Percentiles rank a stretch among this genome's conserved stretches.
These are phyloP conservation scores for Penicillium sp. DNA, from an alignment of 2,329 filamentous ascomycete species.

Conservation along the genomic window DNA sequence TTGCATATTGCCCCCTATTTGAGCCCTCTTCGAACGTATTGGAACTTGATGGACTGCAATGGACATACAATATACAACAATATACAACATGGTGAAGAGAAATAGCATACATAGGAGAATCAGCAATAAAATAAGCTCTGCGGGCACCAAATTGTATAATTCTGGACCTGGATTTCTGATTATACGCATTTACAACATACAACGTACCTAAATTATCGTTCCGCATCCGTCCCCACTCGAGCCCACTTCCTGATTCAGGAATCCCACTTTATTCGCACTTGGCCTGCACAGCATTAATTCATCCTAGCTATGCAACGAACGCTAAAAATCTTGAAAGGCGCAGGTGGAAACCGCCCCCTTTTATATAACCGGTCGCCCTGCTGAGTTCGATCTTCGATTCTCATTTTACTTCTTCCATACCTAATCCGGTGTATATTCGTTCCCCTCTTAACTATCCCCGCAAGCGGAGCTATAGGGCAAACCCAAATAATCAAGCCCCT, in stretches of 20 bases:
- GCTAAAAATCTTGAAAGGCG: background rate
- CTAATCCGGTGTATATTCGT: background rate
- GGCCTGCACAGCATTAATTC: background rate
- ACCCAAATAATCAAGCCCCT: background rate
- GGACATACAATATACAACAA: too few species aligned
- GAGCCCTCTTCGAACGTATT: too few species aligned
- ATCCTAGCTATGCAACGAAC: background rate
- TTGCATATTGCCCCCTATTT: too few species aligned
- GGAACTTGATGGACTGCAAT: too few species aligned
- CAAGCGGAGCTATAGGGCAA: background rate
- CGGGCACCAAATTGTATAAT: background rate
- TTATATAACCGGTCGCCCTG: background rate
- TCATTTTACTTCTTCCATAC: background rate
- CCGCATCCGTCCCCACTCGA: background rate
- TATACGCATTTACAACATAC: too few species aligned
- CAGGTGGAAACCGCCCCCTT: background rate
- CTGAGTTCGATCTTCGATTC: background rate
- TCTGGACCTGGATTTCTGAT: too few species aligned
- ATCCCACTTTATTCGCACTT: background rate
- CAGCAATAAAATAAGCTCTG: background rate
- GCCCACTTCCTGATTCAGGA: background rate
- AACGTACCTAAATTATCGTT: too few species aligned
- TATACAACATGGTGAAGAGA: too few species aligned
- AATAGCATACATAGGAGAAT: too few species aligned
- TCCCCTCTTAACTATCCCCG: background rate